phyloP scores from a whole-genome alignment of 1,284 basidiomycete genomes.

The Rhodotorula mucilaginosa region DNA sequence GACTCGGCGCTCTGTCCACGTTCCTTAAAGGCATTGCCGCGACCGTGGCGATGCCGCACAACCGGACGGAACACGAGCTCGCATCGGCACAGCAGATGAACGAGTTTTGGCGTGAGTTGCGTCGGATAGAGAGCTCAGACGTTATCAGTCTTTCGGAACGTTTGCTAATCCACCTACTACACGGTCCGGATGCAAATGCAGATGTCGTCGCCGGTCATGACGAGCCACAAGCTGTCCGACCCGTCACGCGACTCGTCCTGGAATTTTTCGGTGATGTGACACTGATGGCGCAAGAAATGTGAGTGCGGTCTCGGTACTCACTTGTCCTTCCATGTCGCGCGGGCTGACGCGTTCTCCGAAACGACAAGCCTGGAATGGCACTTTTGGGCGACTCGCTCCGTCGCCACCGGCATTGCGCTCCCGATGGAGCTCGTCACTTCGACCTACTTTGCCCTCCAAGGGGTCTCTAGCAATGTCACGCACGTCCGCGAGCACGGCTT shows the following conservation, averaged over 20 bases:
- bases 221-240: no score
- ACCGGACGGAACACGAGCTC: neutral
- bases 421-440: neutral
- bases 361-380: neutral
- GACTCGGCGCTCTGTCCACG: neutral
- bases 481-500: neutral
- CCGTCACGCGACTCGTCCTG: no score
- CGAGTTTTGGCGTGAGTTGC: neutral
- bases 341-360: neutral
- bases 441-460: neutral
- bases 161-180: no score
- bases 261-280: no score
- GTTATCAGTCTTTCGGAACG: no score
- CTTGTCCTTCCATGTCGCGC: no score
- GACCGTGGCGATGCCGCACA: neutral
- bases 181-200: neutral
- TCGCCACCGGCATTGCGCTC: neutral
- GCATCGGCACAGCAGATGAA: neutral
- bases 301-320: no score
- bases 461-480: neutral
- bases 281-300: no score
- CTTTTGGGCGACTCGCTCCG: conserved; percentile 1
- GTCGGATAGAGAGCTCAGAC: no score
- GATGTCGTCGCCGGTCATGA: neutral
- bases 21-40: no score